Evolutionary conservation across 257 asterid species (phyloP), one percentile per base, ranked within the genome.

Genomic region (Knoxia roxburghii): DNA sequence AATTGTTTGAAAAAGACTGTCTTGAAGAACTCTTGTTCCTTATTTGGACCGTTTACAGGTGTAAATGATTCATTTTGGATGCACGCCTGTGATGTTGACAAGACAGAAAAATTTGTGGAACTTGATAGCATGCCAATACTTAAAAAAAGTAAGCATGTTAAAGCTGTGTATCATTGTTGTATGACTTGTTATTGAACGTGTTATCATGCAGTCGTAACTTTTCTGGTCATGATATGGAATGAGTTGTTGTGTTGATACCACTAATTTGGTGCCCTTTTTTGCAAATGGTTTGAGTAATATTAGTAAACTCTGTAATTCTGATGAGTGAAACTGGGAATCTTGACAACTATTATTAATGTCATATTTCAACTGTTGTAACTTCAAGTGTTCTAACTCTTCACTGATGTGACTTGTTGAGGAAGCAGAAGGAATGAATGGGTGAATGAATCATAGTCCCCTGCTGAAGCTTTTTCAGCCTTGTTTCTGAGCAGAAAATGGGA

Each of bases 41-140:
- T 17, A 4, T 35, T 11, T 54, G 23, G 67, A 64, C 26, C 18
- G n/a, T 3, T 12, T 23, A n/a, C 84, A 89, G 98, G 98, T 50
- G 98, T 93, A 76, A 97, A 93, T 5, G 98, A 93, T 77, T 89
- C 98, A 64, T 93, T 87, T 79, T 93, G 97, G 97, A 93, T 97
- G 0, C 98, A 93, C 73, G 96, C 97, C 0, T 85, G 96, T 64
- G 96, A 93, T 68, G 94, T 93, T 54, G 96, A 87, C 80, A 76
- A 80, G 85, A 90, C 90, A 72, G 85, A 86, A 54, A 93, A 90
- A 59, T 93, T 93, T 53, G 95, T 93, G 77, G 97, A 93, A 76
- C 88, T 93, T 27, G 88, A 93, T 82, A 80, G 73, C 76, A 70
- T 67, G 79, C 95, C 98, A 9, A 79, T 93, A 33, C 97, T 93